Evolutionary conservation across 2,329 filamentous ascomycete genomes (phyloP), one percentile per base, ranked within the genome.

Genomic region (Mycosphaerella sp.): DNA sequence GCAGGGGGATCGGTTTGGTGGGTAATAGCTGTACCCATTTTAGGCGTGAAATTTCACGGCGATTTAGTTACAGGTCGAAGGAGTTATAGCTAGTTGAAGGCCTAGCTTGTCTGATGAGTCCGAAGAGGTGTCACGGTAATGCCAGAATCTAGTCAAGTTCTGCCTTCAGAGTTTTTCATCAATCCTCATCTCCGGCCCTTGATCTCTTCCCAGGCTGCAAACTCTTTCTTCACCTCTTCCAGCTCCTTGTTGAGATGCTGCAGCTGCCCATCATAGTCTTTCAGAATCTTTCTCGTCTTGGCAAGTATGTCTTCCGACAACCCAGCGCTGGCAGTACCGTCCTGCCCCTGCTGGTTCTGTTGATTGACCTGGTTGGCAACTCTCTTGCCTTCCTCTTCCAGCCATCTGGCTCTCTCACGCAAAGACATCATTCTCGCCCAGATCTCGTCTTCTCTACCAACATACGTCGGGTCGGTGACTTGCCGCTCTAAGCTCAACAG

Each of bases 251-350:
- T 86, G 59, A 95, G 75, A 67, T 91, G 85, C 60, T 77, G 71
- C 34, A 93, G 76, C 73, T 92, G 87, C 68, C 84, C 87, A 69
- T 91, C 85, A 69, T 91, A 92, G 66, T 90, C 86, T 64, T 87
- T 84, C 63, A 92, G 72, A 45, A 92, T 85, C 86, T 89, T 87
- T 71, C 88, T 88, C 41, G 87, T 80, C 69, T 85, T 84, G 56
- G 77, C 78, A 69, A 88, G 81, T 31, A 84, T 81, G 55, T 89
- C 85, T 60, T 87, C 84, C 44, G 85, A 82, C 53, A 91, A 71
- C 0, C 78, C 76, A 41, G 80, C 55, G 5, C 49, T 79, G 9
- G 76, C 74, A 9, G 78, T 76, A 34, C 80, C 59, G 6, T 59
- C 79, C 12, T 69, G 67, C 45, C 80, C 77, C 50, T 77, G 74